Evolutionary conservation across 2,329 filamentous ascomycete genomes (phyloP).

Genomic region (Camptophora hylomeconis): DNA sequence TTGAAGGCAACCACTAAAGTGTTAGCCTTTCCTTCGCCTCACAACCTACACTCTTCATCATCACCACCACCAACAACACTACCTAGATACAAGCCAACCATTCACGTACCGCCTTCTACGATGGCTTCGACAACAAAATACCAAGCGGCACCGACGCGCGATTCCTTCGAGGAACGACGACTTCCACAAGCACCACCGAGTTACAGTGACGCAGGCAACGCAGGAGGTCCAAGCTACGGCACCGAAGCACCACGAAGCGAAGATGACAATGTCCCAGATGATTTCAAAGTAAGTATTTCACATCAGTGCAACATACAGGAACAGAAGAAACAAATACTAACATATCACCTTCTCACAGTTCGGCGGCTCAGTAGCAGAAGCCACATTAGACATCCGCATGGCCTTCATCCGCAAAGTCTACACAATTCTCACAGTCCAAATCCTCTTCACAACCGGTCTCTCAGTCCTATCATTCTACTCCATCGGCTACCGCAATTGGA

Average conservation of each 20-base stretch:
- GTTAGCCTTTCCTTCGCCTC: no score
- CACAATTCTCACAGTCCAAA: conserved; percentile 89
- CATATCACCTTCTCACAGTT: conserved; percentile 47
- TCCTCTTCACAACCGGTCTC: conserved; percentile 69
- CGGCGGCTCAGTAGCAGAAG: conserved; percentile 84
- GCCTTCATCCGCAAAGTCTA: conserved; percentile 97
- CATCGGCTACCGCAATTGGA: conserved; percentile 66
- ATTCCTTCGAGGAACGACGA: conserved; percentile 59
- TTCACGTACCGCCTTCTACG: no score
- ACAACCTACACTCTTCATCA: no score
- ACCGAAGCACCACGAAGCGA: conserved; percentile 54
- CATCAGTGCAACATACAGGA: conserved; percentile 1
- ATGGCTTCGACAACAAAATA: conserved; percentile 51
- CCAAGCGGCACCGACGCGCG: conserved; percentile 67
- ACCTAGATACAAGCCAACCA: no score
- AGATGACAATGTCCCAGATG: conserved; percentile 85
- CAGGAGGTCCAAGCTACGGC: conserved; percentile 40
- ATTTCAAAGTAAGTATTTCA: conserved; percentile 65
- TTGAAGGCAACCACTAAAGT: no score
- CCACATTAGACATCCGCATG: conserved; percentile 89
- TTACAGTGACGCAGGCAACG: conserved; percentile 49
- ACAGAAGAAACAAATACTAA: conserved; percentile 3
- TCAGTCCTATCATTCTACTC: conserved; percentile 81
- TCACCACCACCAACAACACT: no score
- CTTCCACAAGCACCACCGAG: conserved; percentile 73